Base-by-base conservation (phyloP, 306 rosid species). In the Styphnolobium japonicum region DNA sequence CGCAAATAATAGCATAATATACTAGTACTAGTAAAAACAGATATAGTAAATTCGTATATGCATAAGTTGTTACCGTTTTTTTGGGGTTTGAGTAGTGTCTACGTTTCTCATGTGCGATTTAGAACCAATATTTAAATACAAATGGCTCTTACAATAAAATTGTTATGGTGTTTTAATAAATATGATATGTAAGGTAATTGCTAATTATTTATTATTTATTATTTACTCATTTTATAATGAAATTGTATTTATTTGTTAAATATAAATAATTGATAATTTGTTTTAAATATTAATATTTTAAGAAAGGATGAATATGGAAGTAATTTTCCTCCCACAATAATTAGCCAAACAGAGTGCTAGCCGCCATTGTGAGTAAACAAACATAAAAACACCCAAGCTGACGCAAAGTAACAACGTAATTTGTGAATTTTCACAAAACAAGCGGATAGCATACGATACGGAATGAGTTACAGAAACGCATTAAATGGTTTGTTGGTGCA, bases 291-390 rank as follows among this genome's bases (percentile, higher is more conserved):
- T n/a, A n/a, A n/a, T n/a, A n/a, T n/a, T n/a, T n/a, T n/a, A n/a
- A n/a, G n/a, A n/a, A n/a, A n/a, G n/a, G n/a, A n/a, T n/a, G n/a
- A n/a, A n/a, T n/a, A n/a, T n/a, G n/a, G n/a, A n/a, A n/a, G n/a
- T n/a, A n/a, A n/a, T n/a, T n/a, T n/a, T n/a, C n/a, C 0, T 15
- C 37, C 23, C 7, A 57, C 36, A 10, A 18, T 37, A 60, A 29
- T 29, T 27, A 46, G 19, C 52, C 56, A 80, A 61, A 77, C 37
- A 51, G 0, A 46, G 79, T 53, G 61, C n/a, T 29, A 68, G 80
- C 80, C 81, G 77, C 84, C 77, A 72, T 14, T 11, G 51, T 37
- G 65, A n/a, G 16, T 57, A 57, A 40, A 52, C 67, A 23, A 36
- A 4, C 4, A 15, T 14, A 22, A 39, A 42, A 57, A 9, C 53